Conservation (phyloP, 2,329 filamentous ascomycete genomes). For the Pseudogymnoascus sp. region DNA sequence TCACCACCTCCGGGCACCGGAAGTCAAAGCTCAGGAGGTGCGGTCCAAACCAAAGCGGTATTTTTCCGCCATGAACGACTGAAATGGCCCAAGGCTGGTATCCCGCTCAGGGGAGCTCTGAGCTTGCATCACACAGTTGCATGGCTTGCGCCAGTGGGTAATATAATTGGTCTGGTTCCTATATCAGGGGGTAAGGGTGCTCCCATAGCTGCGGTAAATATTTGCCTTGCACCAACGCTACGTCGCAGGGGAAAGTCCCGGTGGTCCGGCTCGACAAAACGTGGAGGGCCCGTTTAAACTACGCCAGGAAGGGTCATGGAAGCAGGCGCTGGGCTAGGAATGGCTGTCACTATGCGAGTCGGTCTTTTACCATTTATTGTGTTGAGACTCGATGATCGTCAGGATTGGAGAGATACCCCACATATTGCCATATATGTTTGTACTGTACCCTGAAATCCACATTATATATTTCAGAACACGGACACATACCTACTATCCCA, state of each 20-base stretch:
- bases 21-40: constrained; percentile 62
- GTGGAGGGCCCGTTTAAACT: constrained; percentile 1
- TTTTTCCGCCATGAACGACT: constrained; percentile 46
- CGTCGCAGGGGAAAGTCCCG: constrained; percentile 5
- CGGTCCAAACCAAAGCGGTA: constrained; percentile 64
- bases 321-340: neutral
- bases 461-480: constrained; percentile 2
- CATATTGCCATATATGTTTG: constrained; percentile 5
- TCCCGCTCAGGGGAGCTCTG: neutral
- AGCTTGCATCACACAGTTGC: neutral
- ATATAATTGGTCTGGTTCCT: neutral
- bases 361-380: constrained; percentile 2
- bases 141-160: neutral
- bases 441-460: neutral
- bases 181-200: neutral
- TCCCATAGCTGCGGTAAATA: constrained; percentile 3
- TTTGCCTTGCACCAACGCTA: neutral
- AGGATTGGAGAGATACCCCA: constrained; percentile 3
- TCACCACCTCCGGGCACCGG: constrained; percentile 71
- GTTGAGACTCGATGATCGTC: constrained; percentile 1
- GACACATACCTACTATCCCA: neutral
- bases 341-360: neutral
- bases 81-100: neutral
- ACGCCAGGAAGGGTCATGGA: neutral
- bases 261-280: neutral